phyloP scores from a whole-genome alignment of 495 filamentous ascomycete genomes.

The Xylaria flabelliformis region DNA sequence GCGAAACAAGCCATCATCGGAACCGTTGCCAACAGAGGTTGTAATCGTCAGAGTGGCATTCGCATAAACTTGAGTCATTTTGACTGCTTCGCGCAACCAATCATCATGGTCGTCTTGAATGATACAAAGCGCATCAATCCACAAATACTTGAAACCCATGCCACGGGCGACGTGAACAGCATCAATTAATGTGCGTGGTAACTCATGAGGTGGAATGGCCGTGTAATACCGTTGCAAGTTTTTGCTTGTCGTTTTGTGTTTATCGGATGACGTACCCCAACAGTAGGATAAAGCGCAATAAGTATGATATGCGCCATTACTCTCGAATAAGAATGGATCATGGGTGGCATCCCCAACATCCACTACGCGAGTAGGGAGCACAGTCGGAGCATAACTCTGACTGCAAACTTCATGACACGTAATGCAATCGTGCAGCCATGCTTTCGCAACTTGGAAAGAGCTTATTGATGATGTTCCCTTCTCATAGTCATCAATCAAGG shows the following conservation, averaged over 20 bases:
- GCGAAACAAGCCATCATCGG: neutral
- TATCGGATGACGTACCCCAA: neutral
- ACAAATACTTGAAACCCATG: neutral
- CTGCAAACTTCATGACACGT: neutral
- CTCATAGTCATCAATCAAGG: neutral
- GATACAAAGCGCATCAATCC: conserved; percentile 6
- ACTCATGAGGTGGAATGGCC: neutral
- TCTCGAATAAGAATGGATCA: neutral
- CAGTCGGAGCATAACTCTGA: neutral
- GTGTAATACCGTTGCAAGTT: neutral
- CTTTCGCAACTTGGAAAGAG: conserved; percentile 6
- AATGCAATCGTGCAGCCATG: neutral
- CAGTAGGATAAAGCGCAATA: conserved; percentile 7
- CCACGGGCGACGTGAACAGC: neutral
- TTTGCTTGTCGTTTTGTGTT: neutral
- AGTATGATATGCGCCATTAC: neutral
- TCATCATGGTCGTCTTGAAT: conserved; percentile 3
- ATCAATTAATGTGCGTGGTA: neutral
- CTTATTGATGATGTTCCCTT: neutral
- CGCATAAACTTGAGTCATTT: neutral
- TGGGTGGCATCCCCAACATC: neutral
- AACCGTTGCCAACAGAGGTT: neutral
- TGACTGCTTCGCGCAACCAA: conserved; percentile 4
- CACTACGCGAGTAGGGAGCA: neutral
- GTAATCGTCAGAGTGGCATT: neutral